Evolutionary conservation across 805 yeast genomes (phyloP).

Genomic region (Starmerella gropengiesseri): DNA sequence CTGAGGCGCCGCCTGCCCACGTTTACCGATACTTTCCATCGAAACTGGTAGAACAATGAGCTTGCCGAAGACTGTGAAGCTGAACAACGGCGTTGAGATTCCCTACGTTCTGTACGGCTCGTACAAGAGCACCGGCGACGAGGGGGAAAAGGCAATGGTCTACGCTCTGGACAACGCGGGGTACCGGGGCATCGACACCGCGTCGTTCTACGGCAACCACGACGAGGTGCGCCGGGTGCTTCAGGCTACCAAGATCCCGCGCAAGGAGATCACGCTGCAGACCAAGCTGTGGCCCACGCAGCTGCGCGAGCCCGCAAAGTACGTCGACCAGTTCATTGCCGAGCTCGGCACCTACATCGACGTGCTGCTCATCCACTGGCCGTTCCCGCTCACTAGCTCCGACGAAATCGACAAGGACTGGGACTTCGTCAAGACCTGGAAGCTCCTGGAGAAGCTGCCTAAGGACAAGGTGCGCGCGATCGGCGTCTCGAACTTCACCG

Average conservation of each 20-base stretch:
- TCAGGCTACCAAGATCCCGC: slow-evolving; percentile 33
- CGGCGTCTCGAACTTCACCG: slow-evolving; percentile 62
- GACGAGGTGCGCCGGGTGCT: slow-evolving; percentile 47
- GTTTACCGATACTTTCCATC: too few species aligned
- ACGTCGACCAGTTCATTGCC: slow-evolving; percentile 48
- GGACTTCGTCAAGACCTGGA: slow-evolving; percentile 47
- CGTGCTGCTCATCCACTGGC: slow-evolving; percentile 76
- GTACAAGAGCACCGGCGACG: slow-evolving; percentile 49
- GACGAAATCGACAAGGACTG: slow-evolving; percentile 30
- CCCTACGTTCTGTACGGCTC: slow-evolving; percentile 70
- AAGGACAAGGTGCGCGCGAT: slow-evolving; percentile 45
- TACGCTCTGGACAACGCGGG: slow-evolving; percentile 48
- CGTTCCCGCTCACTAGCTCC: slow-evolving; percentile 32
- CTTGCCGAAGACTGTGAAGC: slow-evolving; percentile 13
- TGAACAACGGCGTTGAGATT: slow-evolving; percentile 51
- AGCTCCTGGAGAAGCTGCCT: slow-evolving; percentile 44
- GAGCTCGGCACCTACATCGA: slow-evolving; percentile 66
- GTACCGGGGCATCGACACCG: slow-evolving; percentile 70
- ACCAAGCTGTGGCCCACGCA: slow-evolving; percentile 45
- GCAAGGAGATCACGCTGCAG: slow-evolving; percentile 57
- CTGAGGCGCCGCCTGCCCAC: too few species aligned
- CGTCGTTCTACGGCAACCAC: slow-evolving; percentile 59
- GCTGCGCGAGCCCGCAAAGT: slow-evolving; percentile 37
- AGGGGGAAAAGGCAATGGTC: slow-evolving; percentile 45
- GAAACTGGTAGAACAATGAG: slow-evolving; percentile 3